Evolutionary conservation across 306 rosid species (phyloP).

Genomic region (Potentilla sterilis): DNA sequence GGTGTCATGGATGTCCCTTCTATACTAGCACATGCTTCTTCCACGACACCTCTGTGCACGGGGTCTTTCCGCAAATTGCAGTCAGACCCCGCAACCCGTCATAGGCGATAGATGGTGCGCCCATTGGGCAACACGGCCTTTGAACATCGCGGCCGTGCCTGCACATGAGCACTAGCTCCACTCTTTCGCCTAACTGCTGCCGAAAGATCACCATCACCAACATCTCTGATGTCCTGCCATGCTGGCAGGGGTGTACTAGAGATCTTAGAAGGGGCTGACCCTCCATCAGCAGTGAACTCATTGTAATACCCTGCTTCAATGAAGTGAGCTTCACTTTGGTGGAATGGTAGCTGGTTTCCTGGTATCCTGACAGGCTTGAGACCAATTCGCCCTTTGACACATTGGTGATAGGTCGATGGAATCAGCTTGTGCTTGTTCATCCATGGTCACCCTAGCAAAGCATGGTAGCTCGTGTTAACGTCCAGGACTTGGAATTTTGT

Average conservation of each 20-base stretch:
- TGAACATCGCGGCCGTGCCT: rapidly evolving
- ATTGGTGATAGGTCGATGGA: not conserved
- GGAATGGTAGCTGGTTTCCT: not conserved
- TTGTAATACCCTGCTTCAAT: not conserved
- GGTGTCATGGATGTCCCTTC: not conserved
- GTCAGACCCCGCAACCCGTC: not conserved
- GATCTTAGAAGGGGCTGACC: too few relatives aligned
- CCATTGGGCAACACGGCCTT: not conserved
- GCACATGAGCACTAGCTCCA: not conserved
- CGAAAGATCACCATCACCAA: not conserved
- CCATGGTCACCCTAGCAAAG: not conserved
- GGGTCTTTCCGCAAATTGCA: not conserved
- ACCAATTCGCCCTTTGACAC: not conserved
- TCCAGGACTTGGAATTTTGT: not conserved
- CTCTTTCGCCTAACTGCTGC: rapidly evolving
- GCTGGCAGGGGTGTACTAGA: too few relatives aligned
- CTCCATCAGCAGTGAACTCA: not conserved
- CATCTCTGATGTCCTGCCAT: too few relatives aligned
- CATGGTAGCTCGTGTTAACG: not conserved
- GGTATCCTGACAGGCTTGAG: not conserved
- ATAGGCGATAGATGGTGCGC: not conserved
- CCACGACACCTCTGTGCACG: not conserved
- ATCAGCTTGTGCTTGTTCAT: not conserved
- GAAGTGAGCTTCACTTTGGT: not conserved
- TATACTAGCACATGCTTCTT: not conserved